phyloP scores from a whole-genome alignment of 176 grass and related monocot species.

The Musa beccarii region DNA sequence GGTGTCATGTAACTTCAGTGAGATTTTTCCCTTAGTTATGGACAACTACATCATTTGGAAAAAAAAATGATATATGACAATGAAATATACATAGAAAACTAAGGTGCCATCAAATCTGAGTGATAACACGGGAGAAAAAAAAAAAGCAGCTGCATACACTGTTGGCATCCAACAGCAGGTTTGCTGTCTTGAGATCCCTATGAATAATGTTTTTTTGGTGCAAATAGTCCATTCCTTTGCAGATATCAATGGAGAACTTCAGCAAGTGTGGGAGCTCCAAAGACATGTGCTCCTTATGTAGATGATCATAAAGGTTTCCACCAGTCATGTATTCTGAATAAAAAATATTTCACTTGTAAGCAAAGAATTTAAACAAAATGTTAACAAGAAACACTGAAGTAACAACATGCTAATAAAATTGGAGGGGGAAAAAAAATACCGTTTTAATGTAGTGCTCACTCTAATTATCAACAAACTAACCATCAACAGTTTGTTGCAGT shows the following conservation, averaged over 20 bases:
- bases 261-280: slow-evolving; percentile 62
- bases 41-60: no score
- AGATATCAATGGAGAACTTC: slow-evolving; percentile 73
- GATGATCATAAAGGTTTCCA: slow-evolving; percentile 90
- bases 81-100: background rate
- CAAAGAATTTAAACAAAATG: background rate
- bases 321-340: slow-evolving; percentile 64
- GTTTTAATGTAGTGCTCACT: background rate
- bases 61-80: background rate
- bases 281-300: slow-evolving; percentile 52
- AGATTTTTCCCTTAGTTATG: no score
- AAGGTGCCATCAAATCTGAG: background rate
- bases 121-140: background rate
- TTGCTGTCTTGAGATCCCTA: slow-evolving; percentile 88
- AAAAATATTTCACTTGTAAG: background rate
- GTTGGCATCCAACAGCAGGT: slow-evolving; percentile 65
- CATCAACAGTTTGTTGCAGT: background rate
- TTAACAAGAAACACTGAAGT: background rate
- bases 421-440: background rate
- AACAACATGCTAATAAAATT: background rate
- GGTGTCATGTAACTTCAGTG: no score
- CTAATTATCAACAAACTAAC: background rate
- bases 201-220: slow-evolving; percentile 89
- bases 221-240: slow-evolving; percentile 88
- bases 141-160: slow-evolving; percentile 40